Conservation (phyloP, 2,329 filamentous ascomycete genomes). For the Hypocrella siamensis region DNA sequence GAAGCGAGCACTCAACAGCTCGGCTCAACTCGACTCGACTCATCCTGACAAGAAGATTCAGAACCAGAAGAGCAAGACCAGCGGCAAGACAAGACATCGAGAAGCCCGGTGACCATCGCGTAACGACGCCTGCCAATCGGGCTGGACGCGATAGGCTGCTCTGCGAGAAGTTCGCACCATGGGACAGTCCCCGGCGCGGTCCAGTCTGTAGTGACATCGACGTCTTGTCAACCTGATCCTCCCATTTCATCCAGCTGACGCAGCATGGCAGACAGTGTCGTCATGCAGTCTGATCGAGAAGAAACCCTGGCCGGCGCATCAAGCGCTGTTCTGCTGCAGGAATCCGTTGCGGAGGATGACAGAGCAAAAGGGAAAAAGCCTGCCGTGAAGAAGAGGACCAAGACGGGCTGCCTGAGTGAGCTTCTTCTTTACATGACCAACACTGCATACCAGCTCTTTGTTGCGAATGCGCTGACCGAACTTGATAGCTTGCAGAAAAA, state of each 20-base stretch:
- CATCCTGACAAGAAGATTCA: too few relatives aligned
- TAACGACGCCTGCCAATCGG: too few relatives aligned
- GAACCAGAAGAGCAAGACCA: too few relatives aligned
- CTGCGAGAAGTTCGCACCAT: too few relatives aligned
- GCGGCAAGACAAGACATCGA: too few relatives aligned
- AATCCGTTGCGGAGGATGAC: constrained; percentile 23
- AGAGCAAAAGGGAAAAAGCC: constrained; percentile 29
- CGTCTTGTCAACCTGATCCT: background rate
- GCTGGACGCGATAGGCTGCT: too few relatives aligned
- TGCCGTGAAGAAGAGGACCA: constrained; percentile 55
- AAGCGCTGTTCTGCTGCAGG: constrained; percentile 13
- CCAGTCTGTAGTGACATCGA: constrained; percentile 1
- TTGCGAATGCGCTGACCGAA: constrained; percentile 3
- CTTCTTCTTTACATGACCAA: constrained; percentile 6
- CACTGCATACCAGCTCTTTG: background rate
- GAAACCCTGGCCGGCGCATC: constrained; percentile 11
- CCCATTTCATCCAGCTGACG: too few relatives aligned
- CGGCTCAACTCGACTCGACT: too few relatives aligned
- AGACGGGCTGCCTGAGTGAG: constrained; percentile 83
- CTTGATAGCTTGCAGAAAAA: constrained; percentile 64
- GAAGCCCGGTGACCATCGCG: too few relatives aligned
- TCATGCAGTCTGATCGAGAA: constrained; percentile 4
- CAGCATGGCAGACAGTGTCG: constrained; percentile 1
- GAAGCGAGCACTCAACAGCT: too few relatives aligned
- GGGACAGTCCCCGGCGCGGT: too few relatives aligned